Base-by-base conservation (phyloP, 2,329 filamentous ascomycete species). In the Neofusicoccum laricinum region DNA sequence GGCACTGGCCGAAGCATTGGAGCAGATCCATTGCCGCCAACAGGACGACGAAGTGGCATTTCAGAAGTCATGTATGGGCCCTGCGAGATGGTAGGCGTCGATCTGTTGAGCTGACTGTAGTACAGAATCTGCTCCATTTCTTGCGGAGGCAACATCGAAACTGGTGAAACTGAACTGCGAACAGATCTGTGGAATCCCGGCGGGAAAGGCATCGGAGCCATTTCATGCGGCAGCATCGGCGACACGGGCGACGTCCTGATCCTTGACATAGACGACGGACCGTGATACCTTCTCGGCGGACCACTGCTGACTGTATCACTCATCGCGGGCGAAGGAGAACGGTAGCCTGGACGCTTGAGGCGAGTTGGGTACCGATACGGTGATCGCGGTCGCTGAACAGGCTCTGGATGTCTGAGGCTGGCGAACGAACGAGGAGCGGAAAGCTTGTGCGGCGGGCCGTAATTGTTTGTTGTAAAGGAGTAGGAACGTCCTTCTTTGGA, bases 351-450 rank as follows among this genome's bases (percentile, higher is more conserved):
- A 34, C 78, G 76, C 66, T 76, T 77, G 65, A 79, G 73, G 50
- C 79, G 73, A 58, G 75, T 75, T 1, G 78, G 79, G 67, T 81
- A 80, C 6, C 71, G 71, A 68, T 78, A 80, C 19, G 78, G 76
- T 30, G 76, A 79, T 51, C 72, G 71, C 12, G 75, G 71, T 36
- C 77, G 74, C 51, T 70, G 75, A 55, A 71, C 66, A 25, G 67
- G 67, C 21, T 78, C 78, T 51, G 78, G 75, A 65, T 76, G 75
- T 68, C 80, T 77, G 48, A 82, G 69, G 68, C 78, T 83, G 17
- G 75, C 75, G n/a, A 77, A 71, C 11, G 81, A 83, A 21, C 76
- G 76, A 66, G 79, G 77, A 66, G 74, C 77, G 5, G 78, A 75
- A 59, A 81, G 69, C 50, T 69, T 73, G 50, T 72, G 73, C 15